Percentiles rank a stretch among this genome's conserved stretches.
Conservation (phyloP, 805 yeast species). For the Ogataea sp. region DNA sequence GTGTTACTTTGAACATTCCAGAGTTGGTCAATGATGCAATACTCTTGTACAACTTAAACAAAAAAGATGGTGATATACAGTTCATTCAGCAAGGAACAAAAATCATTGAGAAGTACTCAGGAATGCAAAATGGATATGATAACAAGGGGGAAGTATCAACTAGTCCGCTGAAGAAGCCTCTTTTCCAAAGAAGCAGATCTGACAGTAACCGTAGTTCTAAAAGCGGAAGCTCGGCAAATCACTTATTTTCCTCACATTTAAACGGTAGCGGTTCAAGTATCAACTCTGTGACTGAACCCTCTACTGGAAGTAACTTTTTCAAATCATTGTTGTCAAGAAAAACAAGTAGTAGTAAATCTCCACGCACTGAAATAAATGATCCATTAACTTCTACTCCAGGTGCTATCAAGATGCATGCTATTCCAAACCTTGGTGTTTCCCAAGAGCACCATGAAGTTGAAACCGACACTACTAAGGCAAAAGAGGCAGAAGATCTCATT, state of each 20-base stretch:
- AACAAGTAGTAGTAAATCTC: neutral
- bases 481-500: neutral
- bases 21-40: slow-evolving; percentile 14
- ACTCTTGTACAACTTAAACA: slow-evolving; percentile 5
- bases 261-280: neutral
- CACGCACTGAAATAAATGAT: neutral
- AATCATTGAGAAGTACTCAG: slow-evolving; percentile 13
- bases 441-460: neutral
- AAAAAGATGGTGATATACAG: slow-evolving; percentile 1
- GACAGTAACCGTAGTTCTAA: neutral
- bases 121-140: slow-evolving; percentile 11
- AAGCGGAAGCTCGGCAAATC: neutral
- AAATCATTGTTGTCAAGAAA: neutral
- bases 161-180: slow-evolving; percentile 7
- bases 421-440: neutral
- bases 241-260: neutral
- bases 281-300: neutral
- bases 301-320: neutral
- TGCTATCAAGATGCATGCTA: neutral
- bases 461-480: neutral
- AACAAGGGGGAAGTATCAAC: slow-evolving; percentile 11
- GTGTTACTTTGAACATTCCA: slow-evolving; percentile 6
- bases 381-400: too few relatives aligned
- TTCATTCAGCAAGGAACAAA: slow-evolving; percentile 6
- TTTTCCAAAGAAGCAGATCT: neutral